These are phyloP conservation scores for Jamesozyma hellenica DNA, from an alignment of 805 yeast genomes.

Conservation along the genomic window DNA sequence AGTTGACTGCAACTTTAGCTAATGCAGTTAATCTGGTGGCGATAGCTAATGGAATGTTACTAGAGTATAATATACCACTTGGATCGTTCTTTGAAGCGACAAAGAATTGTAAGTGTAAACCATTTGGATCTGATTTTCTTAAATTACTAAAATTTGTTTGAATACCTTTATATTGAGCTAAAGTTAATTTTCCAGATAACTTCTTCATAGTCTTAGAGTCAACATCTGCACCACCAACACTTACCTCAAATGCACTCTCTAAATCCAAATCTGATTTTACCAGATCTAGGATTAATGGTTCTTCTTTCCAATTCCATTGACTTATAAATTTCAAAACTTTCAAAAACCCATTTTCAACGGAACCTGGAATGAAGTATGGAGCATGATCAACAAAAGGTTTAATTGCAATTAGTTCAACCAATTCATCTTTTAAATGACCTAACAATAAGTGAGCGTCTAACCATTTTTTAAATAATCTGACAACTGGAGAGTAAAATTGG, in stretches of 20 bases:
- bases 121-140: conserved; percentile 72
- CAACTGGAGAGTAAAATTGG: conserved; percentile 68
- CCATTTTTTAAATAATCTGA: conserved; percentile 83
- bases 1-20: conserved; percentile 59
- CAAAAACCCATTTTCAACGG: conserved; percentile 71
- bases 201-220: conserved; percentile 33
- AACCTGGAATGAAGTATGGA: conserved; percentile 74
- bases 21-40: conserved; percentile 83
- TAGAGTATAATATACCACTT: conserved; percentile 80
- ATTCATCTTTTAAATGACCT: conserved; percentile 64
- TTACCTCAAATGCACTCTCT: conserved; percentile 22
- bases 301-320: conserved; percentile 91
- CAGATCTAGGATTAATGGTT: conserved; percentile 70
- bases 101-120: conserved; percentile 67
- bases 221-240: conserved; percentile 24
- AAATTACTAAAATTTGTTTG: conserved; percentile 55
- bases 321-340: conserved; percentile 63
- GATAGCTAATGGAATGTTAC: conserved; percentile 55
- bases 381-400: conserved; percentile 80
- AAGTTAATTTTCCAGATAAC: conserved; percentile 51
- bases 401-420: conserved; percentile 71
- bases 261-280: conserved; percentile 40
- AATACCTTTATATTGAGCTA: conserved; percentile 51
- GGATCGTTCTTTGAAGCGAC: conserved; percentile 76
- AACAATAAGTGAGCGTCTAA: conserved; percentile 69